These are phyloP conservation scores for Acacia melanoxylon DNA, from an alignment of 306 rosid genomes.

Conservation along the genomic window DNA sequence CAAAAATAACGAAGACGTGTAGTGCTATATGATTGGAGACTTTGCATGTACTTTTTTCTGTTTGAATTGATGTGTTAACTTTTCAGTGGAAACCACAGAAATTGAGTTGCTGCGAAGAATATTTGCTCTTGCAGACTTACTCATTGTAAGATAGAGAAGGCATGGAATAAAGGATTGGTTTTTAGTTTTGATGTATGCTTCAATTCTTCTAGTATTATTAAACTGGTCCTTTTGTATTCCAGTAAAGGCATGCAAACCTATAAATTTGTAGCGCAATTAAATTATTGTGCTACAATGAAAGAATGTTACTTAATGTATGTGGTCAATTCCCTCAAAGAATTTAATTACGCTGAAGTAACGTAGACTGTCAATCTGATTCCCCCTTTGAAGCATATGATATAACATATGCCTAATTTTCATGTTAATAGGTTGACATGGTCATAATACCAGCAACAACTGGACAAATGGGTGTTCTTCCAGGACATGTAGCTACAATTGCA, in stretches of 20 bases:
- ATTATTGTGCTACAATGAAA: not conserved
- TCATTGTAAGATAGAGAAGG: not conserved
- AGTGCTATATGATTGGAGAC: not conserved
- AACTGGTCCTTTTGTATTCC: not conserved
- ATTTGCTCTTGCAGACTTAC: not conserved
- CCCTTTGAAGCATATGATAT: conserved; percentile 15
- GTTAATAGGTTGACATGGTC: conserved; percentile 88
- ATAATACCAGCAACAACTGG: conserved; percentile 97
- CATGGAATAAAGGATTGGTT: not conserved
- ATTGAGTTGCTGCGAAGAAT: not conserved
- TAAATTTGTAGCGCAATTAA: not conserved
- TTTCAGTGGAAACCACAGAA: not conserved
- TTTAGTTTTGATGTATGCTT: not conserved
- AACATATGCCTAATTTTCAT: not conserved
- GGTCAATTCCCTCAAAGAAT: not conserved
- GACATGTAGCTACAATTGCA: conserved; percentile 95
- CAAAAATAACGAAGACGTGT: not conserved
- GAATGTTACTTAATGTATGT: not conserved
- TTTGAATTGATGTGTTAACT: not conserved
- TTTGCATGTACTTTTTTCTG: not conserved
- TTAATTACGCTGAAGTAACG: not conserved
- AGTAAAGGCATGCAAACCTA: not conserved
- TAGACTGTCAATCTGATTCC: not conserved
- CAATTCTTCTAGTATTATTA: not conserved
- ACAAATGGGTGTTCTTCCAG: conserved; percentile 99